Conservation (phyloP, 495 filamentous ascomycete species). For the Penicillium atrosanguineum region DNA sequence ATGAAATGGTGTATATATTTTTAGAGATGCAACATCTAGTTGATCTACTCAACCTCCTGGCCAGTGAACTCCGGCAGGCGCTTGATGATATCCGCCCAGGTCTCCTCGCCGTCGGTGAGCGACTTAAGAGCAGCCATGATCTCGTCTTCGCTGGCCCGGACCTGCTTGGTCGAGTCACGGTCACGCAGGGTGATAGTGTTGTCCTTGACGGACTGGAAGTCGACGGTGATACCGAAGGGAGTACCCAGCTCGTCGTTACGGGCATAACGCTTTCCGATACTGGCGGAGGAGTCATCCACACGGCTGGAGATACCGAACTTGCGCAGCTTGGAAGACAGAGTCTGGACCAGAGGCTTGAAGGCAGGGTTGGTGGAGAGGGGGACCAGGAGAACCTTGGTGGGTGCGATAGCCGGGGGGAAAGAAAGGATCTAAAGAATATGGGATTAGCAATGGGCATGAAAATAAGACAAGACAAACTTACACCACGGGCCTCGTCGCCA, state of each 20-base stretch:
- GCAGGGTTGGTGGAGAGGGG: constrained; percentile 58
- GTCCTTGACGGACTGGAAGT: constrained; percentile 70
- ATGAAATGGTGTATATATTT: constrained; percentile 23
- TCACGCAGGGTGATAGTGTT: constrained; percentile 66
- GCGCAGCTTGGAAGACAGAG: constrained; percentile 52
- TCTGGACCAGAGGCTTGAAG: constrained; percentile 55
- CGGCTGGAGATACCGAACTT: constrained; percentile 59
- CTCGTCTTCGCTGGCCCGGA: constrained; percentile 63
- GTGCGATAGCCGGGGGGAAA: constrained; percentile 63
- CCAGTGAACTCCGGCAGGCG: constrained; percentile 65
- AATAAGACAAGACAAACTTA: constrained; percentile 27
- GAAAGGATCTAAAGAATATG: constrained; percentile 54
- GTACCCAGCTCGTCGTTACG: constrained; percentile 68
- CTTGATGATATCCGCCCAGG: constrained; percentile 60
- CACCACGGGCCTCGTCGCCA: constrained; percentile 62
- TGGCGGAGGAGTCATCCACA: constrained; percentile 64
- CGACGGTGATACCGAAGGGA: constrained; percentile 64
- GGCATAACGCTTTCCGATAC: constrained; percentile 67
- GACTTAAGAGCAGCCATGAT: constrained; percentile 60
- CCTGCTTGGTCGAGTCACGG: constrained; percentile 65
- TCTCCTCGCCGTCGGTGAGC: constrained; percentile 60
- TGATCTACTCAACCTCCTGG: constrained; percentile 60
- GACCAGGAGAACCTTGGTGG: constrained; percentile 68
- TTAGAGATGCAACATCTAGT: neutral
- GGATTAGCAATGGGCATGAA: neutral